These are phyloP conservation scores for Kurtzmaniella quercitrusa DNA, from an alignment of 1,139 yeast species.

Conservation along the genomic window DNA sequence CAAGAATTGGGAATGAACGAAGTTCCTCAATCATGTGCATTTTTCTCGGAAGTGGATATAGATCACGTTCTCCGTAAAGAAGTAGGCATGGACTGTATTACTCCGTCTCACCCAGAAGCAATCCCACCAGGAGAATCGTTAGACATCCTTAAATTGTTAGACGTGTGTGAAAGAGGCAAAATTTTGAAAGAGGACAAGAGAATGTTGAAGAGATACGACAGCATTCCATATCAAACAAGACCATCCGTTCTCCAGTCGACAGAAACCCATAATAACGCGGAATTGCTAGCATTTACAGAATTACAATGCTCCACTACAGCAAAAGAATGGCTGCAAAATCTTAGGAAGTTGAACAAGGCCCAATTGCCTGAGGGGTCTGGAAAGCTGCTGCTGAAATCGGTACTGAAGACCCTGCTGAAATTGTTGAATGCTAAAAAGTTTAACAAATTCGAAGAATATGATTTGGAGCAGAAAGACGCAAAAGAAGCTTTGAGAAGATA, in stretches of 20 bases:
- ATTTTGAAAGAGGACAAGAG: slow-evolving; percentile 12
- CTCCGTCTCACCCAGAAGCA: slow-evolving; percentile 76
- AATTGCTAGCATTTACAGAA: slow-evolving; percentile 21
- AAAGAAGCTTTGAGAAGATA: background rate
- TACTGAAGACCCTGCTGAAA: background rate
- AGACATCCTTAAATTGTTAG: slow-evolving; percentile 52
- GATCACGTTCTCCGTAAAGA: slow-evolving; percentile 88
- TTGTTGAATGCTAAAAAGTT: background rate
- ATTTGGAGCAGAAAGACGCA: background rate
- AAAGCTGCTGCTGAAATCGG: background rate
- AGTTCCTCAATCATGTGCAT: slow-evolving; percentile 92
- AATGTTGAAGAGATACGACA: slow-evolving; percentile 2
- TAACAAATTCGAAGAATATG: background rate
- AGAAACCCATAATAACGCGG: slow-evolving; percentile 14
- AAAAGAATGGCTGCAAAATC: background rate
- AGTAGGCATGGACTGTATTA: slow-evolving; percentile 80
- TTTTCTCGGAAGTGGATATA: slow-evolving; percentile 89
- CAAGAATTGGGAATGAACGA: slow-evolving; percentile 88
- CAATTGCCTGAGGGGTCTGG: background rate
- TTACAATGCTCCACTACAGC: slow-evolving; percentile 17
- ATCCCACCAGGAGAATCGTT: slow-evolving; percentile 79
- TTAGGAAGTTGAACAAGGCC: background rate
- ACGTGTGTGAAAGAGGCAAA: slow-evolving; percentile 21
- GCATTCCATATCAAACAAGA: slow-evolving; percentile 16
- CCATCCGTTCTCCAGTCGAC: slow-evolving; percentile 22